Base-by-base conservation (phyloP, 2,329 filamentous ascomycete genomes). In the Venturia carpophila region DNA sequence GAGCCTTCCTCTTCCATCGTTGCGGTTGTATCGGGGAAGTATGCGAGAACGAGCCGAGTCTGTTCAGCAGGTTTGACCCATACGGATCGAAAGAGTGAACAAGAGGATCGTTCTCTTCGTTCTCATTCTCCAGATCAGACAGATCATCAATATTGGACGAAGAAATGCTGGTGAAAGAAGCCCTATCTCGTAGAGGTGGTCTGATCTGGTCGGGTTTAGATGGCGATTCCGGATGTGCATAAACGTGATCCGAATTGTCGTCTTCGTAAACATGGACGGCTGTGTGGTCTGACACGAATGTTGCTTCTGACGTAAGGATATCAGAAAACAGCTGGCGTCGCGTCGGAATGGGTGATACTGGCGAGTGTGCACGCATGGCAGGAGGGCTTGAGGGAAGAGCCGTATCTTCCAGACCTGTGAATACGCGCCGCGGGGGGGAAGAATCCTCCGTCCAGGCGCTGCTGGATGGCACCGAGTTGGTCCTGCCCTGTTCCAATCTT, bases 31-130 rank as follows among this genome's bases (percentile, higher is more conserved):
- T 80, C 30, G 89, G 89, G 9, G 90, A 90, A 61, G 79, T 77
- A 55, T 79, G 80, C 5, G 90, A 83, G 78, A 97, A 89, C 1
- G 89, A 90, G 27, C 90, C 89, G 74, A 97, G 83, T 34, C 90
- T 87, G 67, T 85, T 85, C n/a, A 93, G 86, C 45, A 96, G 82
- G 73, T 96, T 91, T 64, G 90, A 89, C 52, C 91, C 92, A 72
- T 90, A 96, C 0, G 92, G 91, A 19, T 92, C 92, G 69, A 97
- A 97, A 0, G 92, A 96, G 75, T 94, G 90, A 21, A 97, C 81
- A 64, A 96, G 87, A 2, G 92, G 92, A 70, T 97, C 94, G 70
- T 93, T 89, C 74, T 64, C 76, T 43, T 64, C 63, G 24, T 64
- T 64, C 39, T 60, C 63, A 39, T 65, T 65, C 30, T 66, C 64